These are phyloP conservation scores for Suhomyces faveliae DNA, from an alignment of 805 yeast genomes.

Conservation along the genomic window DNA sequence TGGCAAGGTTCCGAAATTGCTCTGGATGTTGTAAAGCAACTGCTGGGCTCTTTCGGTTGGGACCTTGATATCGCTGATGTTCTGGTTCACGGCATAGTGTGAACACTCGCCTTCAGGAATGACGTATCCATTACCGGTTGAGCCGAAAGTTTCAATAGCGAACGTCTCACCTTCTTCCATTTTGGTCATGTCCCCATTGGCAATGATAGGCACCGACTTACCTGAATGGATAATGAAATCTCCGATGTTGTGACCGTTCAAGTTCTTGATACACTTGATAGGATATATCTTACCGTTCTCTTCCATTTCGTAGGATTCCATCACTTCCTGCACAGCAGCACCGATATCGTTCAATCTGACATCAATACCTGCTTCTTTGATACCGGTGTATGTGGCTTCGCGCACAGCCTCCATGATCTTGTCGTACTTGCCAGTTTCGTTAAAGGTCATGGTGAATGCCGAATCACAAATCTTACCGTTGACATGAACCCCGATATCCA, in stretches of 20 bases:
- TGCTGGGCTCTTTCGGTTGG: slow-evolving; percentile 68
- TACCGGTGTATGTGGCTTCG: slow-evolving; percentile 93
- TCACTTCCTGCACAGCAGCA: slow-evolving; percentile 91
- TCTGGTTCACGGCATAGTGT: slow-evolving; percentile 74
- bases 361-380: slow-evolving; percentile 91
- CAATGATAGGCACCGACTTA: slow-evolving; percentile 93
- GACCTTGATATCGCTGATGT: slow-evolving; percentile 37
- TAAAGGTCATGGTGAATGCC: slow-evolving; percentile 90
- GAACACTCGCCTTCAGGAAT: slow-evolving; percentile 87
- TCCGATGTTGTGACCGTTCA: slow-evolving; percentile 91
- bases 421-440: slow-evolving; percentile 80
- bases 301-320: slow-evolving; percentile 95
- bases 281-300: slow-evolving; percentile 82
- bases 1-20: slow-evolving; percentile 89
- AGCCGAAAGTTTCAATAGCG: slow-evolving; percentile 97
- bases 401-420: slow-evolving; percentile 77
- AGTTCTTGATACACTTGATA: slow-evolving; percentile 84
- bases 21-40: slow-evolving; percentile 67
- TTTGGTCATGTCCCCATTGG: slow-evolving; percentile 89
- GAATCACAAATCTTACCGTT: slow-evolving; percentile 93
- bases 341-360: slow-evolving; percentile 94
- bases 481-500: slow-evolving; percentile 94
- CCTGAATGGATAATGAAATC: slow-evolving; percentile 89
- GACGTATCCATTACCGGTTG: slow-evolving; percentile 94
- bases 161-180: slow-evolving; percentile 99